phyloP scores from a whole-genome alignment of 1,139 yeast species.

The Lodderomyces margitis region DNA sequence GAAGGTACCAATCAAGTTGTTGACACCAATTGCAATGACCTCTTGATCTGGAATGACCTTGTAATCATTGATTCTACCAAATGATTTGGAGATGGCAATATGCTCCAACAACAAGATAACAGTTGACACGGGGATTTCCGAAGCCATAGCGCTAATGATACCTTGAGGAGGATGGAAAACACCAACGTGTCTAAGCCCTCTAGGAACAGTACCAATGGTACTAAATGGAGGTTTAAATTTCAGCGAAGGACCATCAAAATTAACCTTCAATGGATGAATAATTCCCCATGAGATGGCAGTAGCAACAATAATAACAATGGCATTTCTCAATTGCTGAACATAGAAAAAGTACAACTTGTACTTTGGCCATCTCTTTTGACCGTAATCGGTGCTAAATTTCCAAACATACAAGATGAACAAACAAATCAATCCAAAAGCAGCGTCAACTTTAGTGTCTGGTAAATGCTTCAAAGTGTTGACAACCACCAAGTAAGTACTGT shows the following conservation, averaged over 20 bases:
- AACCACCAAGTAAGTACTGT: constrained; percentile 65
- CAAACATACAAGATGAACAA: constrained; percentile 66
- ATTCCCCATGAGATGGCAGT: constrained; percentile 71
- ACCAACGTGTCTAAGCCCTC: constrained; percentile 78
- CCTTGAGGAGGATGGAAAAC: constrained; percentile 66
- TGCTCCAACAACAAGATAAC: constrained; percentile 85
- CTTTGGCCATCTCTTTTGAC: constrained; percentile 66
- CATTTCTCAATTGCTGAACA: constrained; percentile 73
- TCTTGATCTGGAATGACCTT: constrained; percentile 93
- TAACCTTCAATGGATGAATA: constrained; percentile 66
- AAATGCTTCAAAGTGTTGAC: constrained; percentile 72
- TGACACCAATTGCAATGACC: constrained; percentile 88
- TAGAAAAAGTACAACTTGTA: constrained; percentile 62
- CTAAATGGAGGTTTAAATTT: constrained; percentile 49
- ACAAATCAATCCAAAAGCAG: constrained; percentile 84
- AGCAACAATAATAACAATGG: constrained; percentile 74
- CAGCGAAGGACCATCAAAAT: constrained; percentile 32
- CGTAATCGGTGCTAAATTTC: constrained; percentile 55
- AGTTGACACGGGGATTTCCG: constrained; percentile 82
- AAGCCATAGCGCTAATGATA: constrained; percentile 58
- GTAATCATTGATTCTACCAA: constrained; percentile 89
- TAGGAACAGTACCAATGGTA: constrained; percentile 75
- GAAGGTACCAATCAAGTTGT: constrained; percentile 86
- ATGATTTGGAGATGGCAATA: constrained; percentile 89
- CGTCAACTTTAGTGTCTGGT: constrained; percentile 66